Evolutionary conservation across 2,329 filamentous ascomycete species (phyloP), one percentile per base, ranked within the genome.

Genomic region (Colletotrichum tofieldiae): DNA sequence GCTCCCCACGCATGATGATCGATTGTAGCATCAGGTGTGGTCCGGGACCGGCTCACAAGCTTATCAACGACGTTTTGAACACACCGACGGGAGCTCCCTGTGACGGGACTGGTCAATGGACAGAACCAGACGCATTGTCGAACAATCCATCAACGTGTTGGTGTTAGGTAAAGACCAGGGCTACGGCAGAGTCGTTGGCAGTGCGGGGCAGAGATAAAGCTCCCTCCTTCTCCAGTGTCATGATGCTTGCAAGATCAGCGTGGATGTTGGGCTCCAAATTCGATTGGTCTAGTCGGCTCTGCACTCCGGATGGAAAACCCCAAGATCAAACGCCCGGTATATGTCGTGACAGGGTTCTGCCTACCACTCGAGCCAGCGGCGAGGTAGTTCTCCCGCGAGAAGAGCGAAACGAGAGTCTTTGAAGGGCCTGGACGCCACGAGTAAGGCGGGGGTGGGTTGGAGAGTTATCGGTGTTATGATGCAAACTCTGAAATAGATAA

Each of bases 161-260:
- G 55, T 49, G 63, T 73, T 73, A 73, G 72, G 72, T 73, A 73
- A 73, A 60, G 62, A 43, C 59, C 59, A 66, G 61, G 55, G 29
- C 68, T 68, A 41, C 51, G 61, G 62, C 62, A 67, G 29, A 73
- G 59, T 41, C 55, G 56, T 29, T 68, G 54, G 61, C 49, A 55
- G 35, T 73, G 71, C 67, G 71, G 71, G 71, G 71, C 71, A 73
- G 55, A 73, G 71, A 73, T 70, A 73, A 71, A 73, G 67, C 54
- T 73, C 66, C n/a, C 56, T 58, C 47, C 37, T 45, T 45, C 55
- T 60, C 11, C 32, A 55, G 56, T 56, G 56, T 41, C 49, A 73
- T 73, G 71, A 65, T 66, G 66, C 66, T 51, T 65, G 56, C 55
- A 62, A 47, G 70, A 69, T 72, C 65, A 64, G 52, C 59, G 54